These are phyloP conservation scores for Blastocladiella britannica DNA, from an alignment of 192 early-diverging fungal genomes.

Conservation along the genomic window DNA sequence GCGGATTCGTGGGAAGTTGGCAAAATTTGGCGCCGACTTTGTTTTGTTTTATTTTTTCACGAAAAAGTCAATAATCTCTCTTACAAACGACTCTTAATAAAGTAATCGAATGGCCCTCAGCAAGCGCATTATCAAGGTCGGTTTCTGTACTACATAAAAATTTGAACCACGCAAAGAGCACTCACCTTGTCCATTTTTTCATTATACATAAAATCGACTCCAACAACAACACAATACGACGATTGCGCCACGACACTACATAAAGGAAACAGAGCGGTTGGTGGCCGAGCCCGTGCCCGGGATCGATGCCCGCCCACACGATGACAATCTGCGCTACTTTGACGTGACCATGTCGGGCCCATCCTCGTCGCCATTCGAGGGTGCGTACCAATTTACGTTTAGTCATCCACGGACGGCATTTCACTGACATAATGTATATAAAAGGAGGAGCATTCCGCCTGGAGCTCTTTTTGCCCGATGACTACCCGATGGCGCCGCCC, in stretches of 20 bases:
- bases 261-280: slow-evolving; percentile 84
- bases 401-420: background rate
- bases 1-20: too few relatives aligned
- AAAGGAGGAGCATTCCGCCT: slow-evolving; percentile 82
- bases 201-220: too few relatives aligned
- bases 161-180: too few relatives aligned
- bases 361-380: slow-evolving; percentile 81
- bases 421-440: background rate
- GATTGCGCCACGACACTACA: background rate
- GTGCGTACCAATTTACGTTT: slow-evolving; percentile 18
- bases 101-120: slow-evolving; percentile 27
- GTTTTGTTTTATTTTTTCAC: too few relatives aligned
- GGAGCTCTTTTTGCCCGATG: slow-evolving; percentile 89
- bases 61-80: too few relatives aligned
- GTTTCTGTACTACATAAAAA: too few relatives aligned
- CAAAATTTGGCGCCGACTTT: too few relatives aligned
- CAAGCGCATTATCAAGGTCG: slow-evolving; percentile 31
- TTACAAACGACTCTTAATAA: too few relatives aligned
- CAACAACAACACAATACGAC: background rate
- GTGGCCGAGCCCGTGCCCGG: slow-evolving; percentile 85
- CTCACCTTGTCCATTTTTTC: too few relatives aligned
- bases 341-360: slow-evolving; percentile 85
- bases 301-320: slow-evolving; percentile 68
- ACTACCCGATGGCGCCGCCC: slow-evolving; percentile 95
- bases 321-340: slow-evolving; percentile 94